A percentile compares a stretch with the other conserved stretches of the same genome.
phyloP scores from a whole-genome alignment of 2,329 filamentous ascomycete species.

The Diaporthe ilicicola region DNA sequence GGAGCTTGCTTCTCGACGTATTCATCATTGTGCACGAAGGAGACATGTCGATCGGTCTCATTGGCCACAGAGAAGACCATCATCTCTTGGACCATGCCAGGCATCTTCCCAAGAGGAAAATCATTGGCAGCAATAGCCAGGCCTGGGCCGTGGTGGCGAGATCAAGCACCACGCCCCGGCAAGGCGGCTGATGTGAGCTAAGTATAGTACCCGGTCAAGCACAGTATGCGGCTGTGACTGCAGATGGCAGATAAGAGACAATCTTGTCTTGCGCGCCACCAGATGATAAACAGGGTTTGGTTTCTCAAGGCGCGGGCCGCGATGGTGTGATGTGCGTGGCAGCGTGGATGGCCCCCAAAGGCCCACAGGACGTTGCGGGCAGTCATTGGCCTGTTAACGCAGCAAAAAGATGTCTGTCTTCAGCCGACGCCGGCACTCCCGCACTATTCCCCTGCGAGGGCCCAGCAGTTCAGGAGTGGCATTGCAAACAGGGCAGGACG shows the following conservation, averaged over 20 bases:
- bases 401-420: background rate
- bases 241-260: background rate
- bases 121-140: background rate
- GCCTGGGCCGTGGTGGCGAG: conserved; percentile 1
- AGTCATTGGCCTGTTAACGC: conserved; percentile 8
- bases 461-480: conserved; percentile 1
- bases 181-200: conserved; percentile 11
- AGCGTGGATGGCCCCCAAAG: background rate
- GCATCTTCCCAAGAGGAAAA: background rate
- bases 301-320: conserved; percentile 13
- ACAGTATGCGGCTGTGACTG: background rate
- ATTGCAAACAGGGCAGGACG: conserved; percentile 4
- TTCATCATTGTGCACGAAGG: too few relatives aligned
- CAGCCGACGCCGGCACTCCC: conserved; percentile 11
- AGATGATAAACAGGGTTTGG: background rate
- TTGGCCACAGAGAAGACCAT: background rate
- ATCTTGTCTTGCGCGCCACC: background rate
- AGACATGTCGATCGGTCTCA: too few relatives aligned
- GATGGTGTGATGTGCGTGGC: conserved; percentile 1
- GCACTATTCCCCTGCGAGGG: background rate
- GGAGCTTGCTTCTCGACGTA: too few relatives aligned
- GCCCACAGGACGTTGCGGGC: background rate
- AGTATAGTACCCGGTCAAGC: background rate
- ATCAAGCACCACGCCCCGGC: conserved; percentile 13
- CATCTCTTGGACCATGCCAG: background rate